Conservation (phyloP, 495 filamentous ascomycete species). For the Talaromyces proteolyticus region DNA sequence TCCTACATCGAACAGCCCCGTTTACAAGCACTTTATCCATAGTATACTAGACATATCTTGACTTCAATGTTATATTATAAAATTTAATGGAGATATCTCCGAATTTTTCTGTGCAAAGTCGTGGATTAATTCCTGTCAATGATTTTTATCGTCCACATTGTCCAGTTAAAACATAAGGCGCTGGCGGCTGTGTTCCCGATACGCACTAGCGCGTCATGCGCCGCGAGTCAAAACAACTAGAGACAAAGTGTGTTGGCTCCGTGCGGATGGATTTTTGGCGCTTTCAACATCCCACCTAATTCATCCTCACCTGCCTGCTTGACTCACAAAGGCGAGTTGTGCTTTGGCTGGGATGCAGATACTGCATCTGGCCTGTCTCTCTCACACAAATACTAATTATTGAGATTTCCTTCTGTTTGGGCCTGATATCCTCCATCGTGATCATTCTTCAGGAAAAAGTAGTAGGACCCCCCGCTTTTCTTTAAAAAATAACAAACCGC, state of each 20-base stretch:
- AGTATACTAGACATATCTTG: background rate
- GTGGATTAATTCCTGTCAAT: no score
- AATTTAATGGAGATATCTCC: background rate
- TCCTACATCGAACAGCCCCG: constrained; percentile 12
- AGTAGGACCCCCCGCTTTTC: constrained; percentile 4
- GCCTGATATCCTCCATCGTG: background rate
- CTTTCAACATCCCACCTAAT: background rate
- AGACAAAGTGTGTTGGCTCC: constrained; percentile 1
- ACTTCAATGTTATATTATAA: background rate
- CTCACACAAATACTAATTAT: background rate
- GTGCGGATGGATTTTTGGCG: background rate
- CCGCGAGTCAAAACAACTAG: constrained; percentile 3
- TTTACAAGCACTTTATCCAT: background rate
- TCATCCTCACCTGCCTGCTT: background rate
- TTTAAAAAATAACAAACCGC: constrained; percentile 3
- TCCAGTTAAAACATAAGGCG: background rate
- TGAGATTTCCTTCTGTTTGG: background rate
- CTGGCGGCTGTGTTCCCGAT: background rate
- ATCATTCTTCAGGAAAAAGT: constrained; percentile 3
- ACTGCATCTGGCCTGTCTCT: constrained; percentile 1
- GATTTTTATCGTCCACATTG: no score
- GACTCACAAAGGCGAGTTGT: background rate
- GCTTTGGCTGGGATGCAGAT: constrained; percentile 6
- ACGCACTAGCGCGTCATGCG: background rate
- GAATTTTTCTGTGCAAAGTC: no score